Base-by-base conservation (phyloP, 1,139 yeast genomes). In the Hanseniaspora sp. region DNA sequence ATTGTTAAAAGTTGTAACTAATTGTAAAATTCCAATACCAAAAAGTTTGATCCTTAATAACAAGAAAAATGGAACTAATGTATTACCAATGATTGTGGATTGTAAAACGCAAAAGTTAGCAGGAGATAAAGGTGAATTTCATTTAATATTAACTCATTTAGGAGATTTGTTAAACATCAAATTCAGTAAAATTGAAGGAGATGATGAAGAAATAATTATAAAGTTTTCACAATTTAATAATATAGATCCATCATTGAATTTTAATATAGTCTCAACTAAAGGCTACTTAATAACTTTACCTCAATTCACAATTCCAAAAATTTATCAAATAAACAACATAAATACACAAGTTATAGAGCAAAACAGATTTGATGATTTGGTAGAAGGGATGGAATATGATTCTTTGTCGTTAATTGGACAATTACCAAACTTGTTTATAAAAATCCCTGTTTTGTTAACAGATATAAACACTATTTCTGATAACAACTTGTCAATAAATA, bases 21-120 rank as follows among this genome's bases (percentile, higher is more conserved):
- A 51, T 12, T 38, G 17, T 12, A 51, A 51, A 34, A 34, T 51
- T 31, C 54, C 54, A 15, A 45, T 45, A 5, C 48, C 54, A n/a
- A 51, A 51, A 23, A 44, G 48, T 17, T 23, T 45, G 13, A 28
- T 51, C 11, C 33, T 28, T 28, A 8, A 35, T 7, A 51, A 51
- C 31, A 51, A 51, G 11, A 37, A 51, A 34, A 15, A 34, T 13
- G 33, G 33, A 13, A 44, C 23, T 7, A 51, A 38, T 33, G n/a
- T 23, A 1, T 43, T 51, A 4, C 54, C 54, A 15, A 44, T 51
- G 54, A 28, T 51, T 23, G 43, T 39, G 7, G 42, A 34, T 35
- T 18, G 38, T 15, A 34, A 51, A 28, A 33, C 29, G 2, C 54
- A 41, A 39, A 51, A 28, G 13, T 13, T 51, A 6, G 18, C 30